Percentiles rank a stretch among this genome's conserved stretches.
phyloP scores from a whole-genome alignment of 2,329 filamentous ascomycete species.

The Penicillium sp. region DNA sequence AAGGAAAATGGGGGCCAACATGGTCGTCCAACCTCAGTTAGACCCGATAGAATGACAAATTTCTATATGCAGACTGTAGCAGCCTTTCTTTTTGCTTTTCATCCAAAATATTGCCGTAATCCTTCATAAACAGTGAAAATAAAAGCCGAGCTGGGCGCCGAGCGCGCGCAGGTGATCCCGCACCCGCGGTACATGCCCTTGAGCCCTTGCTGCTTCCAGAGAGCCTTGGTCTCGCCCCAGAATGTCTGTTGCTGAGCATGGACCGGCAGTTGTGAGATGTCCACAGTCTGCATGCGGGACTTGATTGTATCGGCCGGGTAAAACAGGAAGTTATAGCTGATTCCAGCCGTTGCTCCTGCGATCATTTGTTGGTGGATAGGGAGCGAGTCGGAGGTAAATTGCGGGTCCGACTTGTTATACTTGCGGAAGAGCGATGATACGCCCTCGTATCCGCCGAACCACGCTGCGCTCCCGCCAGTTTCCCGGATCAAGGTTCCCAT shows the following conservation, averaged over 20 bases:
- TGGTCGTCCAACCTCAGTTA: not conserved
- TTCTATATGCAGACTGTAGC: constrained; percentile 10
- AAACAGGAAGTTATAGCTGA: constrained; percentile 94
- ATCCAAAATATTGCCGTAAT: constrained; percentile 59
- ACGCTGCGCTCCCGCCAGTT: constrained; percentile 83
- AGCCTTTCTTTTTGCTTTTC: constrained; percentile 2
- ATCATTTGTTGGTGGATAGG: constrained; percentile 79
- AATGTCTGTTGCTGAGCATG: constrained; percentile 57
- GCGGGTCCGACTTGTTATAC: constrained; percentile 21
- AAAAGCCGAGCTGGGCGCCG: constrained; percentile 91
- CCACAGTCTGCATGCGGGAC: constrained; percentile 86
- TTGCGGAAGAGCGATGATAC: constrained; percentile 62
- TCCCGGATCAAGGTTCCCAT: constrained; percentile 87
- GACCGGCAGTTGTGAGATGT: constrained; percentile 42
- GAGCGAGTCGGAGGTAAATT: constrained; percentile 45
- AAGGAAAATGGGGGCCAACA: not conserved
- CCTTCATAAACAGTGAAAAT: constrained; percentile 95
- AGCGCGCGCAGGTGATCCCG: constrained; percentile 79
- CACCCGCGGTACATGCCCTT: constrained; percentile 86
- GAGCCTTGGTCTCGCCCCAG: constrained; percentile 56
- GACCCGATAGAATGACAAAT: not conserved
- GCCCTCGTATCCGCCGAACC: constrained; percentile 88
- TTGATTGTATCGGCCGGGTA: constrained; percentile 97
- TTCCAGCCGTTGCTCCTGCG: constrained; percentile 77
- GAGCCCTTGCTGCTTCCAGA: constrained; percentile 78